A percentile compares a stretch with the other conserved stretches of the same genome.
Conservation (phyloP, 805 yeast genomes). For the Nakazawaea anatomiae region DNA sequence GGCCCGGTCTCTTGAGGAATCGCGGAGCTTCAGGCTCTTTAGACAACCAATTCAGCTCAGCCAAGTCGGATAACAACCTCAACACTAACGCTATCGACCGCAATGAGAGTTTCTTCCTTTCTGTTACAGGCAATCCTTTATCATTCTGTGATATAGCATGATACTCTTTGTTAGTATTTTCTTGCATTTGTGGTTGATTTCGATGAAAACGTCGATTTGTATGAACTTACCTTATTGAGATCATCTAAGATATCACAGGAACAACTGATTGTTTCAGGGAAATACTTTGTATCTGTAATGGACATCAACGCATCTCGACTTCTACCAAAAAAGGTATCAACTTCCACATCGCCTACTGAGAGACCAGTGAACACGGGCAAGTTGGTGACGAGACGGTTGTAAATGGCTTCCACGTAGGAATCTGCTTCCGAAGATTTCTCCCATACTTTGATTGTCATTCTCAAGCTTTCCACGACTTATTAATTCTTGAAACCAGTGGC, state of each 20-base stretch:
- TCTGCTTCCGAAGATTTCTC: not conserved
- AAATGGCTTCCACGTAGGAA: conserved; percentile 25
- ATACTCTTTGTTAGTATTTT: not conserved
- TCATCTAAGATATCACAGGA: conserved; percentile 20
- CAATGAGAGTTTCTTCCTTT: conserved; percentile 21
- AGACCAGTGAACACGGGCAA: conserved; percentile 32
- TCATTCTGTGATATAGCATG: conserved; percentile 12
- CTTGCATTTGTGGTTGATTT: not conserved
- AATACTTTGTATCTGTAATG: conserved; percentile 21
- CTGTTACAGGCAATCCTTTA: conserved; percentile 18
- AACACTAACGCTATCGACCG: conserved; percentile 30
- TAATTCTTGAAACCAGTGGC: not conserved
- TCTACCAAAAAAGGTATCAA: conserved; percentile 27
- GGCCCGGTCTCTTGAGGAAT: conserved; percentile 17
- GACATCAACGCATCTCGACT: conserved; percentile 27
- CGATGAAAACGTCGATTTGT: not conserved
- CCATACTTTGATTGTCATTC: conserved; percentile 6
- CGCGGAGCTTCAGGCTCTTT: conserved; percentile 17
- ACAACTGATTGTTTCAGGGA: conserved; percentile 24
- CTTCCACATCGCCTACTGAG: conserved; percentile 29
- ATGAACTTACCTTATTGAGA: conserved; percentile 19
- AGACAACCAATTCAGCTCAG: conserved; percentile 34
- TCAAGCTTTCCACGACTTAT: not conserved
- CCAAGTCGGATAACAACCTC: conserved; percentile 33
- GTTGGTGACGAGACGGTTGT: conserved; percentile 24